phyloP scores from a whole-genome alignment of 257 asterid genomes.

The Linderniella brevidens region DNA sequence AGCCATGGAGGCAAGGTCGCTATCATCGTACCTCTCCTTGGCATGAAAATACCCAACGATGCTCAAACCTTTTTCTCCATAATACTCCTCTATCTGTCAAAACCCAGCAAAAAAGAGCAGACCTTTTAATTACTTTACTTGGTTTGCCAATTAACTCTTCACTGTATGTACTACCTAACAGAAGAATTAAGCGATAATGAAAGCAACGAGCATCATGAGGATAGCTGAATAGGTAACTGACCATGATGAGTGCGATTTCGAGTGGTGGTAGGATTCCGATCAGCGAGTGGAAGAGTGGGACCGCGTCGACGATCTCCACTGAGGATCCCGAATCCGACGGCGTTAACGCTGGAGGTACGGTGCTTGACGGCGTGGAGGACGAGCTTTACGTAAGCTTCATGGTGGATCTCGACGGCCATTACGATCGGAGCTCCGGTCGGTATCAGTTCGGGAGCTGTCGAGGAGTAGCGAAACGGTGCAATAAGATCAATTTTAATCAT shows the following conservation, averaged over 20 bases:
- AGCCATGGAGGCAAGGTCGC: conserved; percentile 52
- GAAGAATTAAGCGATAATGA: background rate
- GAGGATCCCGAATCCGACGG: conserved; percentile 20
- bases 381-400: conserved; percentile 79
- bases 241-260: conserved; percentile 86
- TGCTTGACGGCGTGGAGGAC: conserved; percentile 85
- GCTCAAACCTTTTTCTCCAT: conserved; percentile 56
- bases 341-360: conserved; percentile 79
- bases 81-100: conserved; percentile 76
- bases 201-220: background rate
- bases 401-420: conserved; percentile 37
- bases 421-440: no score
- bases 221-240: conserved; percentile 10
- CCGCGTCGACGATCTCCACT: conserved; percentile 74
- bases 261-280: conserved; percentile 86
- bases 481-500: no score
- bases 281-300: conserved; percentile 90
- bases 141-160: no score
- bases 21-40: conserved; percentile 74
- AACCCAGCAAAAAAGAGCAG: background rate
- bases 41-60: conserved; percentile 93
- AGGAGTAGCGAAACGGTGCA: no score
- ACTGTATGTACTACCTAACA: no score
- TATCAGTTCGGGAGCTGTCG: no score
- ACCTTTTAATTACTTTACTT: no score